Conservation (phyloP, 345 rosid species). For the Ceriops zippeliana region DNA sequence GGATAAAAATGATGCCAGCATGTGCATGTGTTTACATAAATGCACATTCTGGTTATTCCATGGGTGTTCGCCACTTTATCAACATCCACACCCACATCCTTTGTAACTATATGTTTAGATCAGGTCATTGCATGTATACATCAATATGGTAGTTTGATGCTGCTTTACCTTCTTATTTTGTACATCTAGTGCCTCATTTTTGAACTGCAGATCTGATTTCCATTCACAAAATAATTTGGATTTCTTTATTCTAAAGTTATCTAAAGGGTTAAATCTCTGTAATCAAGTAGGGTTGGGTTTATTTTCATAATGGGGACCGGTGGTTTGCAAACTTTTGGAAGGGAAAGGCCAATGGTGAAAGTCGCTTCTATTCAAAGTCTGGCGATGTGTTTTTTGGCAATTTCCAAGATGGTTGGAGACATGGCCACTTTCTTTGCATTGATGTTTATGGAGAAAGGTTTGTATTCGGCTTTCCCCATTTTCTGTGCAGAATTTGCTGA, state of each 20-base stretch:
- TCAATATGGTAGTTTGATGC: no score
- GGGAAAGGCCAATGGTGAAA: constrained; percentile 91
- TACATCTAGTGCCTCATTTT: no score
- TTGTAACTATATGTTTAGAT: no score
- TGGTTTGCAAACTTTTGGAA: constrained; percentile 99
- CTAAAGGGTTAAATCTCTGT: constrained; percentile 6
- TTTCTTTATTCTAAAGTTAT: not conserved
- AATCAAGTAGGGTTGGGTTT: constrained; percentile 79
- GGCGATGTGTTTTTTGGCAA: constrained; percentile 82
- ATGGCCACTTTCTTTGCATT: constrained; percentile 73
- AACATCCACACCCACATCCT: no score
- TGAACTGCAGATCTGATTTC: not conserved
- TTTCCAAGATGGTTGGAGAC: constrained; percentile 91
- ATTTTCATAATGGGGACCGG: constrained; percentile 79
- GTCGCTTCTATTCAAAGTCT: constrained; percentile 83
- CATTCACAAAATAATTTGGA: not conserved
- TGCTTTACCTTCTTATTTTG: no score
- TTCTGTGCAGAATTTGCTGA: not conserved
- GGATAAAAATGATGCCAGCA: no score
- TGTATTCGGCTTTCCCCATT: constrained; percentile 9
- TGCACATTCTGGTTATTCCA: no score
- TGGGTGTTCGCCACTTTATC: no score
- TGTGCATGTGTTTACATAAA: no score
- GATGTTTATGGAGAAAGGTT: constrained; percentile 79
- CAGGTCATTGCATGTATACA: no score